These are phyloP conservation scores for Antrodiella citrinella DNA, from an alignment of 768 basidiomycete species.

Conservation along the genomic window DNA sequence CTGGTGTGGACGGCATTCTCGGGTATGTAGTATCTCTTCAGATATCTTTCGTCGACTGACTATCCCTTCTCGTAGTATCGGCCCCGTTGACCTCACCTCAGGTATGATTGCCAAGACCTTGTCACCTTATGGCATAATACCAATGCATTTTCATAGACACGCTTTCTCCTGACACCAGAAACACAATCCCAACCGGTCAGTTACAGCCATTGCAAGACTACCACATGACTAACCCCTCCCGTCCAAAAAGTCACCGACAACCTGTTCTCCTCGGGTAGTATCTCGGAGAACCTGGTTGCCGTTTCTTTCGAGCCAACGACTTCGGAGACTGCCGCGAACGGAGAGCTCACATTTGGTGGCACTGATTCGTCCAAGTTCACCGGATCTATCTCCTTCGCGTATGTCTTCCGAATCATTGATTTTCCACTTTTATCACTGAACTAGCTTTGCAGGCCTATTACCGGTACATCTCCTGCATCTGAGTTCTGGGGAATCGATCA, in stretches of 20 bases:
- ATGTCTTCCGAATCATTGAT: slow-evolving; percentile 4
- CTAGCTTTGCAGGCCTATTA: slow-evolving; percentile 14
- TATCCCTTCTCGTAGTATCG: slow-evolving; percentile 34
- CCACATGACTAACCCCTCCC: too few species aligned
- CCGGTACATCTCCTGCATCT: slow-evolving; percentile 14
- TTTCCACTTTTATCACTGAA: background rate
- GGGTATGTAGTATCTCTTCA: slow-evolving; percentile 32
- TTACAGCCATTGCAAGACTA: background rate
- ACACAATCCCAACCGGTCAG: slow-evolving; percentile 11
- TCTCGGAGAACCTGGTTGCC: slow-evolving; percentile 17
- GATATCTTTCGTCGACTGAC: background rate
- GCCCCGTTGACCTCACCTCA: slow-evolving; percentile 48
- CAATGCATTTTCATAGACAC: too few species aligned
- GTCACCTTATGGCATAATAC: too few species aligned
- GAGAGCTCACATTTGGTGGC: slow-evolving; percentile 31
- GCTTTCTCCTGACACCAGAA: slow-evolving; percentile 8
- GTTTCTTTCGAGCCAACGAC: slow-evolving; percentile 27
- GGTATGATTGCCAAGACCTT: too few species aligned
- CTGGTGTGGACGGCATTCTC: slow-evolving; percentile 53
- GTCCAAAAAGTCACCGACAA: slow-evolving; percentile 41
- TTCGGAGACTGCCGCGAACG: slow-evolving; percentile 18
- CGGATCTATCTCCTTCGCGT: slow-evolving; percentile 24
- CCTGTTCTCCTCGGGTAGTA: slow-evolving; percentile 23
- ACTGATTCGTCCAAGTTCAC: slow-evolving; percentile 24
- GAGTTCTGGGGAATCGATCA: slow-evolving; percentile 24